Conservation (phyloP, 1,139 yeast genomes). For the Pichia norvegensis region DNA sequence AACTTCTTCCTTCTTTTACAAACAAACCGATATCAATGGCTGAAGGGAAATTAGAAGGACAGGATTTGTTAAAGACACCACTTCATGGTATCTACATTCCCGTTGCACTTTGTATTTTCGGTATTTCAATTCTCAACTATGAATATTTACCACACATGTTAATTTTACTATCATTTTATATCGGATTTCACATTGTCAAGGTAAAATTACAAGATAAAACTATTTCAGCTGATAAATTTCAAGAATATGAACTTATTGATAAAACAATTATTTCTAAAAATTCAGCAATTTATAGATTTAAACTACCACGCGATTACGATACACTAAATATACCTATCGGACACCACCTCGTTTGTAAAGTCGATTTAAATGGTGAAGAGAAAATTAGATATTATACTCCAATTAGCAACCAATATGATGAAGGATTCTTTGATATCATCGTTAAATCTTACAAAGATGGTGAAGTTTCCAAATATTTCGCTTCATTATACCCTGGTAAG, state of each 20-base stretch:
- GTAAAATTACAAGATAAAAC: slow-evolving; percentile 40
- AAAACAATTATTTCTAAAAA: slow-evolving; percentile 63
- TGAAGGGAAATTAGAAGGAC: slow-evolving; percentile 13
- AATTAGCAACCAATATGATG: slow-evolving; percentile 58
- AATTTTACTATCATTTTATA: slow-evolving; percentile 38
- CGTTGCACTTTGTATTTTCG: slow-evolving; percentile 49
- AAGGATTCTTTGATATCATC: slow-evolving; percentile 66
- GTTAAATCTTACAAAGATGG: slow-evolving; percentile 70
- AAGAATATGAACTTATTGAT: slow-evolving; percentile 58
- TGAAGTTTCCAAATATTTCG: slow-evolving; percentile 56
- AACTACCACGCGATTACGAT: slow-evolving; percentile 52
- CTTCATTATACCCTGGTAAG: slow-evolving; percentile 55
- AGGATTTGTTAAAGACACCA: slow-evolving; percentile 27
- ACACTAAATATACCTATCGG: slow-evolving; percentile 63
- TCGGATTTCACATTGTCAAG: slow-evolving; percentile 38
- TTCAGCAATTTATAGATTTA: slow-evolving; percentile 67
- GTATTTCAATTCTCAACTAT: slow-evolving; percentile 49
- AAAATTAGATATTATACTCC: slow-evolving; percentile 68
- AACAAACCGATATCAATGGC: slow-evolving; percentile 4
- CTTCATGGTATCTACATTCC: slow-evolving; percentile 72
- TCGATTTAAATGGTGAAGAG: slow-evolving; percentile 50
- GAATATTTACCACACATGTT: slow-evolving; percentile 45
- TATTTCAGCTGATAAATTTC: slow-evolving; percentile 50
- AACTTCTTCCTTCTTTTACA: too few relatives aligned
- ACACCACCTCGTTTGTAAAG: slow-evolving; percentile 56